Evolutionary conservation across 495 filamentous ascomycete genomes (phyloP), one percentile per base, ranked within the genome.

Genomic region (Apodospora peruviana): DNA sequence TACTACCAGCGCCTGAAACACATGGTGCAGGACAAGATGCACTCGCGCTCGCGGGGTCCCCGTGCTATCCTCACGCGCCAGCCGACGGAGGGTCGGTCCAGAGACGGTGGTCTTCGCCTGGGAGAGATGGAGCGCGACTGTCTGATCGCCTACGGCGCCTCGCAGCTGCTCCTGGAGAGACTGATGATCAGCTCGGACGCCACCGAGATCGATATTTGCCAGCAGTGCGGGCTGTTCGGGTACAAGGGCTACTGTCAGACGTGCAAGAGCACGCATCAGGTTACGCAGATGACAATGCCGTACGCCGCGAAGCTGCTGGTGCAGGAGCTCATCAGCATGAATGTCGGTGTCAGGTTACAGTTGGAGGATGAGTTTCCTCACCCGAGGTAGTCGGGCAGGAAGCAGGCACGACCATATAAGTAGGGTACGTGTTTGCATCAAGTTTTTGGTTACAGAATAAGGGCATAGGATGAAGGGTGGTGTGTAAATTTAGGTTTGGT

Each of bases 1-100:
- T 99, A 95, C 77, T 99, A 99, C 77, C 93, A 99, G 76, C 95
- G 96, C 58, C 82, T 99, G 37, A 99, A 97, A 80, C 93, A 99
- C 80, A 99, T 99, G 93, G 93, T 99, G 24, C 89, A 95, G 64
- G 93, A 99, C 59, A 99, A 99, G 77, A 96, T 99, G 91, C 93
- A 99, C 69, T 88, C 90, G 8, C 90, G 93, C 46, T 81, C 90
- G 9, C 84, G 87, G 38, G 93, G 93, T 3, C 93, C 94, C 2
- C 82, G 86, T 17, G 91, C 91, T 9, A 88, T 91, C 43, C 78
- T 99, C 4, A 99, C 93, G 3, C 86, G 93, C 21, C 93, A 99
- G 69, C 93, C 93, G 8, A 97, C 91, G 0, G 93, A 99, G 69
- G 93, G 93, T 74, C 83, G 93, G 55, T 93, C 90, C 18, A 78